Evolutionary conservation across 2,329 filamentous ascomycete species (phyloP).

Genomic region (Cylindrodendrum hubeiense): DNA sequence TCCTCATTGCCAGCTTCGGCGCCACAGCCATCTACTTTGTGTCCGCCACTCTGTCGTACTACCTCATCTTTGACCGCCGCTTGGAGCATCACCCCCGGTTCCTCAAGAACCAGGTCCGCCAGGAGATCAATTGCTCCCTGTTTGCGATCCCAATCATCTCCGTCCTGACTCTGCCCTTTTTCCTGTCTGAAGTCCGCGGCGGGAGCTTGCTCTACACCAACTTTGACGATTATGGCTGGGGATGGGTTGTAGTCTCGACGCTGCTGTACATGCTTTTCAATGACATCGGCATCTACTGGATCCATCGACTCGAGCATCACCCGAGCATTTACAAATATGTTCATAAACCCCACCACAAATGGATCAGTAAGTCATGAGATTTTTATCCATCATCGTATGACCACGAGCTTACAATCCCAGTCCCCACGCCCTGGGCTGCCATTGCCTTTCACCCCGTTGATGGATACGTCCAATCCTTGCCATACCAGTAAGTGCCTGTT

Average conservation of each 20-base stretch:
- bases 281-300: slow-evolving; percentile 61
- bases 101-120: slow-evolving; percentile 60
- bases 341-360: slow-evolving; percentile 63
- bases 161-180: slow-evolving; percentile 58
- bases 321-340: slow-evolving; percentile 60
- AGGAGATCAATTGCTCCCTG: slow-evolving; percentile 58
- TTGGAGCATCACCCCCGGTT: slow-evolving; percentile 61
- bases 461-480: slow-evolving; percentile 59
- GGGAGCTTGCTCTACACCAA: slow-evolving; percentile 56
- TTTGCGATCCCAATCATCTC: slow-evolving; percentile 58
- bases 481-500: slow-evolving; percentile 55
- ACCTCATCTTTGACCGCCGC: slow-evolving; percentile 69
- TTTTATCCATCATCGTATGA: not conserved
- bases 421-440: slow-evolving; percentile 61
- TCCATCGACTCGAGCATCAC: slow-evolving; percentile 60
- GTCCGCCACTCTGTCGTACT: slow-evolving; percentile 78
- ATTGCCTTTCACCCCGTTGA: slow-evolving; percentile 62
- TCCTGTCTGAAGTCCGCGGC: slow-evolving; percentile 61
- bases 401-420: slow-evolving; percentile 38
- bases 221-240: slow-evolving; percentile 54
- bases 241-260: slow-evolving; percentile 54
- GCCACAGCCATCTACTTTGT: slow-evolving; percentile 69
- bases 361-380: slow-evolving; percentile 53
- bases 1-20: slow-evolving; percentile 54
- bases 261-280: slow-evolving; percentile 60